Percentiles rank a stretch among this genome's conserved stretches.
These are phyloP conservation scores for Yamagishiella unicocca DNA, from an alignment of 139 green algal species.

Conservation along the genomic window DNA sequence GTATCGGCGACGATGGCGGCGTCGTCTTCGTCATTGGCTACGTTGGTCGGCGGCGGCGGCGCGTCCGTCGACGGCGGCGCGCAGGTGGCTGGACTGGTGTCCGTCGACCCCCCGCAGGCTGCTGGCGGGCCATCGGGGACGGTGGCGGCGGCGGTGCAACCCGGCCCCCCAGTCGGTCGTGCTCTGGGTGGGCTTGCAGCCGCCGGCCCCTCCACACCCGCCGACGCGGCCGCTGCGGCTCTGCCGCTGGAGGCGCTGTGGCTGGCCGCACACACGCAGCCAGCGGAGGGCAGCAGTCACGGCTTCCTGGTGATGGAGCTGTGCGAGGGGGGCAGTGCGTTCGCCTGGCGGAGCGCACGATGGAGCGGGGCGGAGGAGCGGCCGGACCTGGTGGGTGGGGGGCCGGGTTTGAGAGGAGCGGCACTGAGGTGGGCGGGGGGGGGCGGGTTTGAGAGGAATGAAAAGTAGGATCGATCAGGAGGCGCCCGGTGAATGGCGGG, in stretches of 20 bases:
- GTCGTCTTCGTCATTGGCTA: neutral
- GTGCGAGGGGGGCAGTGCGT: slow-evolving; percentile 21
- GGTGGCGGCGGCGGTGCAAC: neutral
- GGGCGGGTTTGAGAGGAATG: neutral
- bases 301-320: slow-evolving; percentile 50
- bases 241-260: slow-evolving; percentile 16
- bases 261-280: slow-evolving; percentile 5
- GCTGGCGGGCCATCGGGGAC: no score
- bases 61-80: neutral
- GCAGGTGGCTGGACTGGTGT: no score
- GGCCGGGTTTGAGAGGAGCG: no score
- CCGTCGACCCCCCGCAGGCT: no score
- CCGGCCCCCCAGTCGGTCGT: no score
- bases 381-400: slow-evolving; percentile 20
- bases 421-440: no score
- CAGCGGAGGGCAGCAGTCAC: slow-evolving; percentile 26
- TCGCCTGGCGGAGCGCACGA: neutral
- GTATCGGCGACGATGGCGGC: neutral
- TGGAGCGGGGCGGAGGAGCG: neutral
- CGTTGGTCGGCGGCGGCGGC: neutral
- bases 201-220: neutral
- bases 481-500: no score
- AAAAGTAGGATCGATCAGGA: no score
- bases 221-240: neutral
- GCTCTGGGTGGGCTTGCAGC: no score